Conservation (phyloP, 306 rosid species). For the Trichosanthes truncata region DNA sequence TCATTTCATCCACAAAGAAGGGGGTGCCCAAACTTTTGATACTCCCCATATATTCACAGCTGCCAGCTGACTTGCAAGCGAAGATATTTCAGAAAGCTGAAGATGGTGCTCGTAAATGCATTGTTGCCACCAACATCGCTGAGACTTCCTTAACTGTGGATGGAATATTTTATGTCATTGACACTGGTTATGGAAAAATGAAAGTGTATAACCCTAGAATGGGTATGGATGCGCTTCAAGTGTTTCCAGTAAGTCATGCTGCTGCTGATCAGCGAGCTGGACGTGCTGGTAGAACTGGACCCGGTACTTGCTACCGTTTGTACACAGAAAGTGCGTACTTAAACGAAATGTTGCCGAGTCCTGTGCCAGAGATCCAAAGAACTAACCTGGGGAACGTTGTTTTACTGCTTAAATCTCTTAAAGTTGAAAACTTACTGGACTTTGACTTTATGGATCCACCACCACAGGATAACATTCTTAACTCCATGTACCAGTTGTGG, state of each 20-base stretch:
- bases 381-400: slow-evolving; percentile 96
- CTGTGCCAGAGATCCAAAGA: slow-evolving; percentile 98
- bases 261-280: slow-evolving; percentile 99
- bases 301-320: slow-evolving; percentile 88
- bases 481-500: slow-evolving; percentile 99
- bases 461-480: slow-evolving; percentile 93
- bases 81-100: slow-evolving; percentile 92
- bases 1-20: slow-evolving; percentile 55
- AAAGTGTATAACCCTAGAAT: slow-evolving; percentile 95
- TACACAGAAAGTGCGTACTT: slow-evolving; percentile 86
- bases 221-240: slow-evolving; percentile 99
- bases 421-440: slow-evolving; percentile 85
- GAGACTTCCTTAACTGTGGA: slow-evolving; percentile 96
- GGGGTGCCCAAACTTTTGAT: slow-evolving; percentile 82
- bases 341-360: slow-evolving; percentile 74
- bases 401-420: slow-evolving; percentile 82
- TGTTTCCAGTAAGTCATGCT: slow-evolving; percentile 94
- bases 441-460: slow-evolving; percentile 99
- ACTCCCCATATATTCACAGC: slow-evolving; percentile 94
- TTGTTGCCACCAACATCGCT: slow-evolving; percentile 95
- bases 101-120: slow-evolving; percentile 95
- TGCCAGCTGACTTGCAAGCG: slow-evolving; percentile 98
- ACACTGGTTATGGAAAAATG: slow-evolving; percentile 96
- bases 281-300: slow-evolving; percentile 99
- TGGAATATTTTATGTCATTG: slow-evolving; percentile 88